phyloP scores from a whole-genome alignment of 2,329 filamentous ascomycete genomes.

The Colletotrichum lupini region DNA sequence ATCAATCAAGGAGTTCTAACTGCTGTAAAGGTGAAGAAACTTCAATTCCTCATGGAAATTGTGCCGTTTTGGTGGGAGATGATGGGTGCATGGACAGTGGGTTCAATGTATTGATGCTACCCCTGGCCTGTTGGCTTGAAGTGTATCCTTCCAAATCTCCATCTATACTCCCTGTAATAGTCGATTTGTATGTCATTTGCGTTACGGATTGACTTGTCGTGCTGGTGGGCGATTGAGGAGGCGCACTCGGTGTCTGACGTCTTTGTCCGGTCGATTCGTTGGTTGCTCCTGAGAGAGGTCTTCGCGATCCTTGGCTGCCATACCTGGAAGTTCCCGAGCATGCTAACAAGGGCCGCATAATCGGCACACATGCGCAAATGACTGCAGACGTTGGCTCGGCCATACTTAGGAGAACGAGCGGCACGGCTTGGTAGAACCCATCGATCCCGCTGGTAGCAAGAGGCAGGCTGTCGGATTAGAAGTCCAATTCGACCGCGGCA shows the following conservation, averaged over 20 bases:
- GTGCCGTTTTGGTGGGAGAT: neutral
- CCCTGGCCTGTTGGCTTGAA: neutral
- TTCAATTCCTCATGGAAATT: neutral
- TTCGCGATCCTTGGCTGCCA: neutral
- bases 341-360: conserved; percentile 5
- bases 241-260: neutral
- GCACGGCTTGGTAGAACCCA: neutral
- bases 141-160: neutral
- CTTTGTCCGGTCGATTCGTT: neutral
- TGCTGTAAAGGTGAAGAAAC: neutral
- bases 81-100: neutral
- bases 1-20: neutral
- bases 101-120: neutral
- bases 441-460: neutral
- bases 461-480: too few relatives aligned
- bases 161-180: neutral
- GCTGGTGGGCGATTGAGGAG: neutral
- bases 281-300: neutral
- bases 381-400: conserved; percentile 5
- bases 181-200: neutral
- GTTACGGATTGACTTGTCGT: too few relatives aligned
- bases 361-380: conserved; percentile 8
- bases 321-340: neutral
- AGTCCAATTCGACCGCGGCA: too few relatives aligned
- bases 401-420: neutral